Base-by-base conservation (phyloP, 2,329 filamentous ascomycete genomes). In the Cladosporium sp. region DNA sequence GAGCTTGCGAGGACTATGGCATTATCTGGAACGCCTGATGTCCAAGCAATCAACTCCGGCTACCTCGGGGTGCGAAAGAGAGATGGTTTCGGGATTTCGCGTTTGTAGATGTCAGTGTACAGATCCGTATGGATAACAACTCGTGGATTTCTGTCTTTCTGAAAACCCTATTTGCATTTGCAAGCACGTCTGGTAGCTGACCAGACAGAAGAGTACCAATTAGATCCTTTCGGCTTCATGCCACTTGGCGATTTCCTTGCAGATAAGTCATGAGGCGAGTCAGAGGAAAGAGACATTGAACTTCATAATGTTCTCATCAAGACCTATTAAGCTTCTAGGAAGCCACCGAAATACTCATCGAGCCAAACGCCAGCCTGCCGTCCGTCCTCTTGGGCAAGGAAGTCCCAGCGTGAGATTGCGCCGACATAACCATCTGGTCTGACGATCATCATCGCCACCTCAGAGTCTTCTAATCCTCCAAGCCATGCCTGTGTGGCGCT, bases 401-500 rank as follows among this genome's bases (percentile, higher is more conserved):
- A 67, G 14, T 72, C 68, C 71, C 79, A 85, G 3, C 77, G 68
- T 8, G 83, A 80, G 28, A 91, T 77, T n/a, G 83, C 86, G 1
- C 89, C 90, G 5, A 92, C 86, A 74, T 92, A 92, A 12, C 90
- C 89, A 76, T 92, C 90, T 0, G 90, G 90, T 5, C 90, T 83
- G 1, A 92, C 87, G 70, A 89, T 88, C 49, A 89, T 80, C 49
- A 92, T 84, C 5, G 85, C 87, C 6, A 89, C 84, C 69, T 89
- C 84, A 11, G 82, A 80, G 0, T 81, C 79, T 0, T 78, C 79
- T 3, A 91, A 78, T 55, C 80, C 83, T 49, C 87, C 88, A 7
- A 91, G 80, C 89, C 89, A 92, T 75, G 90, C 91, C 71, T 88
- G 84, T 11, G 86, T 90, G 75, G 87, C 90, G 1, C 67, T 72